Percentiles rank a stretch among this genome's conserved stretches.
phyloP scores from a whole-genome alignment of 805 yeast species.

The Schizosaccharomyces japonicus region DNA sequence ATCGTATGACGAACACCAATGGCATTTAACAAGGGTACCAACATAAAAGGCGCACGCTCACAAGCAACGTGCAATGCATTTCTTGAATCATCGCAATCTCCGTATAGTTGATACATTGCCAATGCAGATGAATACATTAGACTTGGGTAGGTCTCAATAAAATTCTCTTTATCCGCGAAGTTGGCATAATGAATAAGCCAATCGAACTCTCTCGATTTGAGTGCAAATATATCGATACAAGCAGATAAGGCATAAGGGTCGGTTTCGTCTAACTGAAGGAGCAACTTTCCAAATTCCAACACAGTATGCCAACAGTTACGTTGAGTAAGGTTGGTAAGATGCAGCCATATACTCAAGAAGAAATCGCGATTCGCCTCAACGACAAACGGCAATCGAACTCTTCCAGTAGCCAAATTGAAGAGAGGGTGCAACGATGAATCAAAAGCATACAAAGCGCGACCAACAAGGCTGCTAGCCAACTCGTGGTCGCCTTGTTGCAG shows the following conservation, averaged over 20 bases:
- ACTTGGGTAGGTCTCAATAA: conserved; percentile 51
- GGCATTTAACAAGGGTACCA: conserved; percentile 25
- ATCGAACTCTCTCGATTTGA: conserved; percentile 37
- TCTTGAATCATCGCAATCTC: conserved; percentile 23
- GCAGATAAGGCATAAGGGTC: conserved; percentile 72
- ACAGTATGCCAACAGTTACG: conserved; percentile 62
- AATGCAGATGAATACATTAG: conserved; percentile 40
- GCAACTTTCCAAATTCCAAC: conserved; percentile 43
- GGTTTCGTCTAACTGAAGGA: conserved; percentile 42
- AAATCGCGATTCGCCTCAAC: conserved; percentile 52
- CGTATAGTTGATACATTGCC: conserved; percentile 23
- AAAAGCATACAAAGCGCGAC: conserved; percentile 53
- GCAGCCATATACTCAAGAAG: conserved; percentile 47
- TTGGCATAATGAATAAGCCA: conserved; percentile 36
- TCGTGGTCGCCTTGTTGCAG: conserved; percentile 52
- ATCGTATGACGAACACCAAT: conserved; percentile 15
- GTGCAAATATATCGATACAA: conserved; percentile 57
- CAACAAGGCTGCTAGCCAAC: conserved; percentile 49
- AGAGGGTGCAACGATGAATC: conserved; percentile 45
- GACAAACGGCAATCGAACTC: conserved; percentile 52
- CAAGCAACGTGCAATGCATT: conserved; percentile 28
- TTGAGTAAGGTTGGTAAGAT: conserved; percentile 45
- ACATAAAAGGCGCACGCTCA: conserved; percentile 32
- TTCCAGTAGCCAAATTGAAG: conserved; percentile 31
- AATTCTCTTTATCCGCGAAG: conserved; percentile 32